Evolutionary conservation across 495 filamentous ascomycete genomes (phyloP).

Genomic region (Stereocaulon alpinum): DNA sequence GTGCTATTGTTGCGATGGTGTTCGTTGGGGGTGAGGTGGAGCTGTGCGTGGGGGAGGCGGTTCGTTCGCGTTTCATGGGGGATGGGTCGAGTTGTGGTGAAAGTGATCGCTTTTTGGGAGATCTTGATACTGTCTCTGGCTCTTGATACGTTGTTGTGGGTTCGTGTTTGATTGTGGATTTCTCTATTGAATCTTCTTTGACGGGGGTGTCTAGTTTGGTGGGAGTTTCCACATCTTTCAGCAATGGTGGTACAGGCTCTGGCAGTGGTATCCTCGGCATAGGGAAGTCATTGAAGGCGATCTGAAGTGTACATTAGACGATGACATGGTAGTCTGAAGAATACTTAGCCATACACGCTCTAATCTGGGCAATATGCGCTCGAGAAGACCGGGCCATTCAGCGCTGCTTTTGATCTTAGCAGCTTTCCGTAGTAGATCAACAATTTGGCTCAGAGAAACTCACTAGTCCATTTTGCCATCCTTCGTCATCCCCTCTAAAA

Average conservation of each 20-base stretch:
- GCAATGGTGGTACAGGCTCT: constrained; percentile 17
- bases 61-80: constrained; percentile 32
- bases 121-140: not conserved
- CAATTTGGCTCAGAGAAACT: constrained; percentile 17
- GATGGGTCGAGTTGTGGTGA: constrained; percentile 27
- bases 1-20: constrained; percentile 20
- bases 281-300: constrained; percentile 44
- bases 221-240: constrained; percentile 15
- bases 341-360: constrained; percentile 36
- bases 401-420: constrained; percentile 34
- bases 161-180: not conserved
- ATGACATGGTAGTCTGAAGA: not conserved
- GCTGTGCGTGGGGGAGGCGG: constrained; percentile 34
- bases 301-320: constrained; percentile 28
- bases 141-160: not conserved
- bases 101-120: constrained; percentile 3
- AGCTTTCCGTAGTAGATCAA: not conserved
- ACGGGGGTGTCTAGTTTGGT: not conserved
- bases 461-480: constrained; percentile 65
- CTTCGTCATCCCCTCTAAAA: constrained; percentile 51
- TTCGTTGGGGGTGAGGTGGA: constrained; percentile 38
- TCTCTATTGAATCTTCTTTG: constrained; percentile 8
- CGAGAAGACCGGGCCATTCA: constrained; percentile 45
- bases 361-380: constrained; percentile 41
- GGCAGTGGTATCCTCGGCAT: constrained; percentile 35